phyloP scores from a whole-genome alignment of 78 protist genomes.

The Polysphondylium violaceum region DNA sequence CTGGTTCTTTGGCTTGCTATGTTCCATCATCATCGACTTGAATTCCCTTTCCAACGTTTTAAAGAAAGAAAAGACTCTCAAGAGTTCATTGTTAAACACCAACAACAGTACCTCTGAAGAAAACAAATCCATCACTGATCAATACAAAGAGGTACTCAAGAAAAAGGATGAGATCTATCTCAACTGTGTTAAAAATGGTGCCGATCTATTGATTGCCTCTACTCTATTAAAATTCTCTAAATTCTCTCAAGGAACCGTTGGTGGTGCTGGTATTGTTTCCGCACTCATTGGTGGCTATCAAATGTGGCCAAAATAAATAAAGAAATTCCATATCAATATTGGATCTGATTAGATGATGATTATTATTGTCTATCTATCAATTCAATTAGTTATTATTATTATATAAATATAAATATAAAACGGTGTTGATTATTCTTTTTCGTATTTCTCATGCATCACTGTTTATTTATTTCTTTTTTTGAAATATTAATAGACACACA shows the following conservation, averaged over 20 bases:
- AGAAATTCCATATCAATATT: too few species aligned
- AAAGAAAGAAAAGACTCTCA: conserved; percentile 33
- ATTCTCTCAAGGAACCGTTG: conserved; percentile 60
- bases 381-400: too few species aligned
- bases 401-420: too few species aligned
- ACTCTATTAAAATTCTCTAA: conserved; percentile 59
- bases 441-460: too few species aligned
- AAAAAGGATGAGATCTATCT: conserved; percentile 59
- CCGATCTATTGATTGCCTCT: conserved; percentile 49
- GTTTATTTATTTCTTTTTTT: too few species aligned
- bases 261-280: conserved; percentile 45
- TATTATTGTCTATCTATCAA: too few species aligned
- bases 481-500: too few species aligned
- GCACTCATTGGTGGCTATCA: conserved; percentile 74
- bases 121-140: background rate
- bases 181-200: conserved; percentile 45
- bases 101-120: background rate
- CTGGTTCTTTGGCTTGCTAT: conserved; percentile 69
- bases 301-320: conserved; percentile 38
- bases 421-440: too few species aligned
- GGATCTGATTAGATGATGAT: too few species aligned
- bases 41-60: conserved; percentile 22
- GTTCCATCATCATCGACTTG: conserved; percentile 75
- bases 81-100: background rate
- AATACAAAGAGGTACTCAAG: conserved; percentile 2